Base-by-base conservation (phyloP, 192 early-diverging fungal genomes). In the Gaertneriomyces semiglobifer region DNA sequence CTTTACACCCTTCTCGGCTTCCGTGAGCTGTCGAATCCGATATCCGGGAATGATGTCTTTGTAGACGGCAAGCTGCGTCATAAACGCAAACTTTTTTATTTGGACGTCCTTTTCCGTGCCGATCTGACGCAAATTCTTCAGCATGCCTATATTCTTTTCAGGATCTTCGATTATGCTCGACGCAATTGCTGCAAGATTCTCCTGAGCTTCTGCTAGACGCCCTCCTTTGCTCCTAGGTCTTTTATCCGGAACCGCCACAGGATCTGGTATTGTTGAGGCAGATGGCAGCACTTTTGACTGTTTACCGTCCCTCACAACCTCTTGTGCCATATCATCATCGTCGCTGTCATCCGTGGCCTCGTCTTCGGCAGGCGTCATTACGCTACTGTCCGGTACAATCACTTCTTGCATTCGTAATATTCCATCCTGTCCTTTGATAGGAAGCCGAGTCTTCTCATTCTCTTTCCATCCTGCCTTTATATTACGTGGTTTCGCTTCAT, bases 11-110 rank as follows among this genome's bases (percentile, higher is more conserved):
- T 88, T 81, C 74, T 98, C 95, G 69, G 84, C 84, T 38, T 90
- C 94, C 0, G 92, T 88, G 64, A 94, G 78, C 44, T 89, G 81
- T 42, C 94, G 89, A 59, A 98, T 97, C 19, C 92, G 86, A 79
- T 98, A 98, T 45, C 85, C 89, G 3, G 96, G 96, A 43, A 97
- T 81, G 73, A 98, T 91, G 70, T 98, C 96, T 63, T 93, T 88
- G 80, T 90, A 98, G 4, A 98, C 90, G 0, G 91, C 92, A 40
- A 97, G 79, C 74, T 94, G 93, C 8, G 93, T 92, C 54, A 96
- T 71, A 33, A 96, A 70, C 0, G 87, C 88, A 42, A 98, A 69
- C 53, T 90, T 89, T 60, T 84, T 81, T 48, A 95, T 81, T 9
- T 79, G 79, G 5, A 69, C 58, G 60, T 90, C 88, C 5, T 76